Evolutionary conservation across 345 rosid species (phyloP).

Genomic region (Hibiscus syriacus): DNA sequence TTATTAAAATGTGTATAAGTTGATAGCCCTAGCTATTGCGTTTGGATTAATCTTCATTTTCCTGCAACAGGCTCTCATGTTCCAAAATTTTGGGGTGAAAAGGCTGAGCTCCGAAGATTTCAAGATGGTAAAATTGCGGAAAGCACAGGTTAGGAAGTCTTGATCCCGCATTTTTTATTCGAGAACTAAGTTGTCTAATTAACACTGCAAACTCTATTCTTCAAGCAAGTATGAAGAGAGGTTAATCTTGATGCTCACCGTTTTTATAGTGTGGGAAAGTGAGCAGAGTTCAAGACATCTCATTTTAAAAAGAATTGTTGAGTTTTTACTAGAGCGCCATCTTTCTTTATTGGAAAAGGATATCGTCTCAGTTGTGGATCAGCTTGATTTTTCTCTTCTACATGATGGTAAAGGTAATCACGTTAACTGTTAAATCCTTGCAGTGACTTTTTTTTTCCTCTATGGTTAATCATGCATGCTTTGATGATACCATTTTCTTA

Average conservation of each 20-base stretch:
- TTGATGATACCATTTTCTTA: constrained; percentile 22
- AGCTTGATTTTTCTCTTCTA: constrained; percentile 79
- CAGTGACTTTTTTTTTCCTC: neutral
- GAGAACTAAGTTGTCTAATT: neutral
- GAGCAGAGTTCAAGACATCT: constrained; percentile 69
- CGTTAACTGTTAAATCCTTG: constrained; percentile 6
- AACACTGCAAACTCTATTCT: neutral
- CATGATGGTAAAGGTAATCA: constrained; percentile 58
- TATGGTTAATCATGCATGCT: neutral
- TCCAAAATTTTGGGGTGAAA: constrained; percentile 83
- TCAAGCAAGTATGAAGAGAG: neutral
- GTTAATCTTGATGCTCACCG: constrained; percentile 12
- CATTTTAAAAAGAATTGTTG: constrained; percentile 64
- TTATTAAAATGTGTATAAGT: neutral
- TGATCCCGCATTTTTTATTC: neutral
- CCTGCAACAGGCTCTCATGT: constrained; percentile 49
- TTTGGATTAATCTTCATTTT: constrained; percentile 1
- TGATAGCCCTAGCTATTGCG: neutral
- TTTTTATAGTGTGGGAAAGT: constrained; percentile 66
- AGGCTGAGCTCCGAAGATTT: constrained; percentile 86
- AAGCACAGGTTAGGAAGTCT: constrained; percentile 60
- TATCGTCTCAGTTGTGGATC: constrained; percentile 64
- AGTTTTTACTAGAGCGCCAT: constrained; percentile 54
- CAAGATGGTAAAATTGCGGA: constrained; percentile 92
- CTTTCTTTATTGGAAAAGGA: constrained; percentile 47